These are phyloP conservation scores for Leucosporidium yakuticum DNA, from an alignment of 768 basidiomycete species.

Conservation along the genomic window DNA sequence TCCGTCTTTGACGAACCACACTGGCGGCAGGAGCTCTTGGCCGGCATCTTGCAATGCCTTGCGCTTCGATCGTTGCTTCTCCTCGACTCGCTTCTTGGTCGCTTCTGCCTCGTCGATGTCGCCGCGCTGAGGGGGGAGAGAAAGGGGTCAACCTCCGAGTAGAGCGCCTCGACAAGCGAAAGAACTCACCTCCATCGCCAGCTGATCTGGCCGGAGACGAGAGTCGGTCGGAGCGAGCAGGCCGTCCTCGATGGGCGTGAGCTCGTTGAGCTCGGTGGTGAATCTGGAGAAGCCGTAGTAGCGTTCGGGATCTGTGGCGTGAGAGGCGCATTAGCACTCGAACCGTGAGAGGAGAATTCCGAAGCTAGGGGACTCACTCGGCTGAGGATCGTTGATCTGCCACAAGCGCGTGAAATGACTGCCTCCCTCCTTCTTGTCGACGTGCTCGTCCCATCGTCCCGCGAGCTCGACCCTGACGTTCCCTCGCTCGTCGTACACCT, in stretches of 20 bases:
- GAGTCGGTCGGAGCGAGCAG: conserved; percentile 81
- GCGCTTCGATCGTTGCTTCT: conserved; percentile 53
- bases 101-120: conserved; percentile 74
- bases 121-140: too few relatives aligned
- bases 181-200: conserved; percentile 69
- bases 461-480: conserved; percentile 76
- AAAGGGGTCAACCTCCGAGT: too few relatives aligned
- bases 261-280: conserved; percentile 79
- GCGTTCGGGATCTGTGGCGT: conserved; percentile 48
- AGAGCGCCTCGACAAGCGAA: too few relatives aligned
- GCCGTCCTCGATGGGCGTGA: conserved; percentile 38
- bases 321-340: conserved; percentile 30
- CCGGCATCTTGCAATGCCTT: conserved; percentile 10
- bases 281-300: conserved; percentile 94
- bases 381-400: conserved; percentile 45
- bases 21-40: background rate
- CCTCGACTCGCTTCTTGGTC: conserved; percentile 73
- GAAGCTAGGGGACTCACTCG: conserved; percentile 14
- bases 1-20: conserved; percentile 20
- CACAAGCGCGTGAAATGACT: conserved; percentile 55
- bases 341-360: conserved; percentile 32
- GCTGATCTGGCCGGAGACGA: conserved; percentile 82
- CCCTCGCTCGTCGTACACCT: conserved; percentile 62
- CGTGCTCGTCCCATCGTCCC: conserved; percentile 77
- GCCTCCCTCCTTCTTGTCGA: conserved; percentile 58